Conservation (phyloP, 2,329 filamentous ascomycete genomes). For the Clonostachys byssicola region DNA sequence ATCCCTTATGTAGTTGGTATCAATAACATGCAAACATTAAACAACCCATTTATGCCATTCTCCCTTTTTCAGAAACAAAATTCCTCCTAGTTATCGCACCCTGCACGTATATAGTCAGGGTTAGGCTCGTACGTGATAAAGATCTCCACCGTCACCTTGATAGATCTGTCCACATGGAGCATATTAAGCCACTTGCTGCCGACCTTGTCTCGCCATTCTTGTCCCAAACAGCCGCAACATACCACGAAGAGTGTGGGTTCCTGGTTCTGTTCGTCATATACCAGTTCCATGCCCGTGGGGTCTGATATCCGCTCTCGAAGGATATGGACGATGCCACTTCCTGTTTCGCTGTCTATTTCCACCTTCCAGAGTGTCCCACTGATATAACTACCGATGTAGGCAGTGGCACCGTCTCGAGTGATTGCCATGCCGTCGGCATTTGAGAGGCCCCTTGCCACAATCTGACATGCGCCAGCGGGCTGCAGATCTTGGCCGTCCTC, state of each 20-base stretch:
- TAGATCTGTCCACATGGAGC: not conserved
- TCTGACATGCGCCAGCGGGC: not conserved
- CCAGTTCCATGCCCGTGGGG: slow-evolving; percentile 3
- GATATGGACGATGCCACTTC: not conserved
- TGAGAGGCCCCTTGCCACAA: not conserved
- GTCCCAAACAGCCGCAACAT: slow-evolving; percentile 2
- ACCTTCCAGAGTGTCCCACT: slow-evolving; percentile 3
- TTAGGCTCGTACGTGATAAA: slow-evolving; percentile 2
- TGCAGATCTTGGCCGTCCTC: not conserved
- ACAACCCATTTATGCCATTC: no score
- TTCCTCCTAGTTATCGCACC: no score
- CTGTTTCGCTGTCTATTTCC: slow-evolving; percentile 1
- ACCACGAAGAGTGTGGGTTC: slow-evolving; percentile 4
- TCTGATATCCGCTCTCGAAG: slow-evolving; percentile 2
- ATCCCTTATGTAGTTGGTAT: no score
- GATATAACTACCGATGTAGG: slow-evolving; percentile 3
- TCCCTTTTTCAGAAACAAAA: accelerated
- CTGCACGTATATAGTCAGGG: no score
- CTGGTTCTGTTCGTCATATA: not conserved
- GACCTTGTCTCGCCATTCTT: not conserved
- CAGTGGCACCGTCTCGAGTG: not conserved
- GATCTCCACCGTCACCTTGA: slow-evolving; percentile 2
- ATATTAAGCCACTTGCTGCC: not conserved
- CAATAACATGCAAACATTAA: no score
- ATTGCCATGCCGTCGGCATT: slow-evolving; percentile 4